Conservation (phyloP, 441 rosid species). For the Pelargonium myrrhifolium region DNA sequence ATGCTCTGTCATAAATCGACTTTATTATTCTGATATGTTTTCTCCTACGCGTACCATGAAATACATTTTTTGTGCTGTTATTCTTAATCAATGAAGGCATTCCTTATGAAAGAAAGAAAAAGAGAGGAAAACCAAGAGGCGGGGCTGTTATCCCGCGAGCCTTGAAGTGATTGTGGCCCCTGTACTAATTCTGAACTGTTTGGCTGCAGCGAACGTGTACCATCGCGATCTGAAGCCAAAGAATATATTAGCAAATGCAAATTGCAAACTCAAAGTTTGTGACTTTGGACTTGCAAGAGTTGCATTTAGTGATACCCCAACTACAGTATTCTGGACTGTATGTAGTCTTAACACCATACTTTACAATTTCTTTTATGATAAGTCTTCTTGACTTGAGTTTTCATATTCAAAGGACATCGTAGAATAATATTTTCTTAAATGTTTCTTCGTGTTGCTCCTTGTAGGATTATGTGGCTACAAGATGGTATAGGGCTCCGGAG, state of each 20-base stretch:
- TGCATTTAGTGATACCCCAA: slow-evolving; percentile 84
- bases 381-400: background rate
- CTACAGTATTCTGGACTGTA: slow-evolving; percentile 92
- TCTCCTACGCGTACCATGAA: no score
- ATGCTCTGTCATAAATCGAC: background rate
- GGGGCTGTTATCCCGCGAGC: background rate
- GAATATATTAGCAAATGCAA: slow-evolving; percentile 94
- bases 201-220: slow-evolving; percentile 77
- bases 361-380: background rate
- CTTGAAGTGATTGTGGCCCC: background rate
- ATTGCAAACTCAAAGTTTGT: slow-evolving; percentile 94
- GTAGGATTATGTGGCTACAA: slow-evolving; percentile 89
- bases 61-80: background rate
- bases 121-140: background rate
- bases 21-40: background rate
- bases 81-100: no score
- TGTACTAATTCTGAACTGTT: slow-evolving; percentile 21
- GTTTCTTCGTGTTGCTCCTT: slow-evolving; percentile 1
- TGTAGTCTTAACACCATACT: slow-evolving; percentile 15
- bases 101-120: no score
- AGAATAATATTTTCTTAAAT: background rate
- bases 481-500: no score
- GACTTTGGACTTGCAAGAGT: slow-evolving; percentile 96
- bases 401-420: background rate
- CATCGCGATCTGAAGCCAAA: slow-evolving; percentile 98